Conservation (phyloP, 805 yeast species). For the Zygoascus flipseniorum region DNA sequence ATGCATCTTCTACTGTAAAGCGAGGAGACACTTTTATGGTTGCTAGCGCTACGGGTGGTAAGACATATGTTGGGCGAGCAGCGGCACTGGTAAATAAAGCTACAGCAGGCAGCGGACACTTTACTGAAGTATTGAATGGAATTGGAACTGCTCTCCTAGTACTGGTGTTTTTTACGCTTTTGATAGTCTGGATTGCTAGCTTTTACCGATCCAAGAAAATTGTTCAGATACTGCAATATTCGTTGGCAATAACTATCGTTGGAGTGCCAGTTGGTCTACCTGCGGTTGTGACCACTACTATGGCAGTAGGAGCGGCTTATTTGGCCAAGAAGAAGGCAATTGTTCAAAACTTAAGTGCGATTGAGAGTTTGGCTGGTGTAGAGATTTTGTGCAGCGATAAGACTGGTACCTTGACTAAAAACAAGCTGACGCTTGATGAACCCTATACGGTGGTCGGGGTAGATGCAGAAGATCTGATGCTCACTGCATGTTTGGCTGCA, state of each 20-base stretch:
- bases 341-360: slow-evolving; percentile 93
- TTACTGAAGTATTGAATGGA: slow-evolving; percentile 96
- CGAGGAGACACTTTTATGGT: slow-evolving; percentile 93
- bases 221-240: slow-evolving; percentile 82
- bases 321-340: slow-evolving; percentile 94
- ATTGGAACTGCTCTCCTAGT: slow-evolving; percentile 89
- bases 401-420: slow-evolving; percentile 97
- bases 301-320: slow-evolving; percentile 99
- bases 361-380: slow-evolving; percentile 96
- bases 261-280: slow-evolving; percentile 99
- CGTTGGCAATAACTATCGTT: slow-evolving; percentile 90
- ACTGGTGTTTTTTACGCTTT: slow-evolving; percentile 76
- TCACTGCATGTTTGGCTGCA: slow-evolving; percentile 96
- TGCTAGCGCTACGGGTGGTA: slow-evolving; percentile 92
- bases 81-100: slow-evolving; percentile 95
- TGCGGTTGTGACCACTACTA: slow-evolving; percentile 96
- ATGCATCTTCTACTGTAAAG: slow-evolving; percentile 91
- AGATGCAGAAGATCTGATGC: slow-evolving; percentile 90
- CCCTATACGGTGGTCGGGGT: slow-evolving; percentile 98
- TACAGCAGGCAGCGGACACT: slow-evolving; percentile 87
- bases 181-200: slow-evolving; percentile 86
- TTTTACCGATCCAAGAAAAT: slow-evolving; percentile 88
- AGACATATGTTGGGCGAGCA: slow-evolving; percentile 94
- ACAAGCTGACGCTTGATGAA: slow-evolving; percentile 90
- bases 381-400: slow-evolving; percentile 96